Conservation (phyloP, 106 monocot species). For the Dendrobium catenatum region DNA sequence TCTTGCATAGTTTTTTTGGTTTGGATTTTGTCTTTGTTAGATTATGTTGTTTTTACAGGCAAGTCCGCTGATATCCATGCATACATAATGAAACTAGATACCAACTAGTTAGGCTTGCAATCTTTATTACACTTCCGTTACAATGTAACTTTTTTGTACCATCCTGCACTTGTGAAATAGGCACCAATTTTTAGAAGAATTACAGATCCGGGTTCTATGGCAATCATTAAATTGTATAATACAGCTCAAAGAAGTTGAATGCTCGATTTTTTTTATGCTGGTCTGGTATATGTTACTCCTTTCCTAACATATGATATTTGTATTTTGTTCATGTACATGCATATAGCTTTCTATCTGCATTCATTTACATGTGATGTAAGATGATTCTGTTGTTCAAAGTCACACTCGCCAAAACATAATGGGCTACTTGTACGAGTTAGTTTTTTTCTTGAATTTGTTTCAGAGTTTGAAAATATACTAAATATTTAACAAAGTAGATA, state of each 20-base stretch:
- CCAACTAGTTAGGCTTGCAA: not conserved
- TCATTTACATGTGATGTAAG: not conserved
- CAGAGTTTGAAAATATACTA: not conserved
- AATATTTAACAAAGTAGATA: not conserved
- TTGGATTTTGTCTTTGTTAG: not conserved
- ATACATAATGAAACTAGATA: not conserved
- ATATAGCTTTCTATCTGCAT: not conserved
- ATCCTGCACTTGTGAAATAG: not conserved
- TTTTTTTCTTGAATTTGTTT: not conserved
- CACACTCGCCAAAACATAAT: not conserved
- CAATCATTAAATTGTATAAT: conserved; percentile 3
- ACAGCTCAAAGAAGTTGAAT: not conserved
- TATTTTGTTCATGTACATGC: not conserved
- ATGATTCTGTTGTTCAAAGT: not conserved
- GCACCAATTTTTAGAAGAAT: not conserved
- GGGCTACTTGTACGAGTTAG: not conserved
- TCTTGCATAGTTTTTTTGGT: not conserved
- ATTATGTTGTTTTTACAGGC: not conserved
- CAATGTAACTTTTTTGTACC: not conserved
- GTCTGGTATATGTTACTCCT: not conserved
- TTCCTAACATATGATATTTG: not conserved
- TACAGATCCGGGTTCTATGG: not conserved
- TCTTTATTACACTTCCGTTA: not conserved
- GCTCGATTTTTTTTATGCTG: not conserved
- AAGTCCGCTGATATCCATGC: not conserved